These are phyloP conservation scores for Taphrina deformans DNA, from an alignment of 1,139 yeast species.

Conservation along the genomic window DNA sequence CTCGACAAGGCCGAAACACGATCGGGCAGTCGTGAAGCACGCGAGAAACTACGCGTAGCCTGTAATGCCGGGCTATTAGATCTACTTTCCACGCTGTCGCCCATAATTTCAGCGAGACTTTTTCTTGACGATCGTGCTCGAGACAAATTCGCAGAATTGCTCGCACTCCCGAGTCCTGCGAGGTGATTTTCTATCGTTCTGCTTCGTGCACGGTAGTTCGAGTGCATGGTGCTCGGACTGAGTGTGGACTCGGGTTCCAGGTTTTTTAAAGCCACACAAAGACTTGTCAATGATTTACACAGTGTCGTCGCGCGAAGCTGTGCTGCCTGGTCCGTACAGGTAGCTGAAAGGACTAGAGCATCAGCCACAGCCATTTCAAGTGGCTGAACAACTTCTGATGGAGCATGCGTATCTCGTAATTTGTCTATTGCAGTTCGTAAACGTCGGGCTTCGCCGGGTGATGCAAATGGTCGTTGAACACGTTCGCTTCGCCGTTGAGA, in stretches of 20 bases:
- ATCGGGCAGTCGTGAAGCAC: not conserved
- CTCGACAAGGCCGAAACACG: not conserved
- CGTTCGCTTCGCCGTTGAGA: not conserved
- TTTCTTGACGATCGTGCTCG: not conserved
- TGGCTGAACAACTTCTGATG: conserved; percentile 1
- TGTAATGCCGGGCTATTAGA: not conserved
- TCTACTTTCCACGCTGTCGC: not conserved
- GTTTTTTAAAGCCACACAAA: not conserved
- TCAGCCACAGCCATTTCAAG: conserved; percentile 16
- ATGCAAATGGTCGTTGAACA: not conserved
- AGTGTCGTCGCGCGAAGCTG: conserved; percentile 1
- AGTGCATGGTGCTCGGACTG: not conserved
- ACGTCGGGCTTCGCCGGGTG: not conserved
- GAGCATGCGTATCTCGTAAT: not conserved
- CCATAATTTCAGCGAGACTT: conserved; percentile 12
- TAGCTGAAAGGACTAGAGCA: conserved; percentile 6
- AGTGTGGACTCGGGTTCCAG: not conserved
- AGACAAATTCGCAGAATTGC: not conserved
- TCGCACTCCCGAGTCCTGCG: not conserved
- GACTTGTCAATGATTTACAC: conserved; percentile 7
- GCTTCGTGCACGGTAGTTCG: not conserved
- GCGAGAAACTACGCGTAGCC: not conserved
- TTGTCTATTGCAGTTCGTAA: not conserved
- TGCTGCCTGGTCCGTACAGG: not conserved
- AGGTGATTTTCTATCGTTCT: not conserved